Evolutionary conservation across 192 early-diverging fungal genomes (phyloP).

Genomic region (Backusella circina): DNA sequence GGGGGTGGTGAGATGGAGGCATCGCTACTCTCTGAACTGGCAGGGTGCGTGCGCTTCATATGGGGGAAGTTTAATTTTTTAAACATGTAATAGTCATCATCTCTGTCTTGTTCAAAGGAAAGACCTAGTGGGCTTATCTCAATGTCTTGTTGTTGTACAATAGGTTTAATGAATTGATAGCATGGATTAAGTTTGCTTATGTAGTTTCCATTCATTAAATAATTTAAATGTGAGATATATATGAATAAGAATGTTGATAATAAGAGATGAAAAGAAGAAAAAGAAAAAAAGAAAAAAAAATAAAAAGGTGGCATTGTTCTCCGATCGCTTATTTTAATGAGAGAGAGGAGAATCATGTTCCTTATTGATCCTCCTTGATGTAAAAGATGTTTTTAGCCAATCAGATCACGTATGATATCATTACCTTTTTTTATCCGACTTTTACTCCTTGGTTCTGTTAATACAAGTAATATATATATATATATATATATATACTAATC

Average conservation of each 20-base stretch:
- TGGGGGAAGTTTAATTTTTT: constrained; percentile 2
- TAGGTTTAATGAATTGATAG: neutral
- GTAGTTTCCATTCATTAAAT: neutral
- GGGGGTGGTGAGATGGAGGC: neutral
- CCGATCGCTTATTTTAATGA: constrained; percentile 13
- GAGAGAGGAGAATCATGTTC: neutral
- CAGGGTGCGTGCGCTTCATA: neutral
- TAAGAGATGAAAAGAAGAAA: neutral
- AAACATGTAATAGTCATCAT: constrained; percentile 4
- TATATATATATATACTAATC: no score
- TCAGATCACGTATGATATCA: neutral
- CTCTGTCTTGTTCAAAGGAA: neutral
- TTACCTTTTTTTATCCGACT: neutral
- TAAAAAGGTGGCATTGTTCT: neutral
- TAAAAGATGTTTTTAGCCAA: neutral
- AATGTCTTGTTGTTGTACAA: neutral
- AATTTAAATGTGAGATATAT: neutral
- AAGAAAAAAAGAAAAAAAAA: neutral
- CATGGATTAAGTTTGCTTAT: neutral
- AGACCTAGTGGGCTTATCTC: constrained; percentile 1
- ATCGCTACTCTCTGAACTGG: neutral
- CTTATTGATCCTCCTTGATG: neutral
- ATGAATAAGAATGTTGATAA: neutral
- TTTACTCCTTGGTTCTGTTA: neutral
- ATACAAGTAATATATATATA: neutral